These are phyloP conservation scores for Globisporangium megalacanthum DNA, from an alignment of 352 stramenopile species.

Conservation along the genomic window DNA sequence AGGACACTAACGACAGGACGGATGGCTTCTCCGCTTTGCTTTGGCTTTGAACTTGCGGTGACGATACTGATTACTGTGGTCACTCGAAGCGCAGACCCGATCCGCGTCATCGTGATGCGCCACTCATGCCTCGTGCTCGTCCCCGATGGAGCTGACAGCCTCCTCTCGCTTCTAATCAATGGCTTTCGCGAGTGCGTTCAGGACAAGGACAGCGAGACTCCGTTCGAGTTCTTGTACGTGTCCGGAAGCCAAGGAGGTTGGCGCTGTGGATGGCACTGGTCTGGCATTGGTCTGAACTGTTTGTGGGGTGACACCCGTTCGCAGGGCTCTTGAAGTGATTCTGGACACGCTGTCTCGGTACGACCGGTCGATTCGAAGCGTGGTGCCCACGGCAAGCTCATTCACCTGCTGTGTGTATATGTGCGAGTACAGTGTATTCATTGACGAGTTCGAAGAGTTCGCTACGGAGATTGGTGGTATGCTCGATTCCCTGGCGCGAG, in stretches of 20 bases:
- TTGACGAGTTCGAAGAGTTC: constrained; percentile 8
- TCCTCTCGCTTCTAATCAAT: constrained; percentile 33
- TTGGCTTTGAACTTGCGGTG: constrained; percentile 10
- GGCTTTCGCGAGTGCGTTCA: constrained; percentile 27
- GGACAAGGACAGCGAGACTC: constrained; percentile 6
- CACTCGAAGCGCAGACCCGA: constrained; percentile 21
- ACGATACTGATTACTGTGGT: not conserved
- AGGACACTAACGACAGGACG: constrained; percentile 14
- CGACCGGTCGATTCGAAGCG: not conserved
- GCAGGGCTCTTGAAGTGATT: constrained; percentile 28
- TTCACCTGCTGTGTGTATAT: not conserved
- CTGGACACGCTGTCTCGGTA: constrained; percentile 24
- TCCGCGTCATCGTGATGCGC: constrained; percentile 42
- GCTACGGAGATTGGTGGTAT: constrained; percentile 4
- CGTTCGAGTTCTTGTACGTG: constrained; percentile 40
- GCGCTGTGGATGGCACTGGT: too few species aligned
- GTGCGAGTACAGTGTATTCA: not conserved
- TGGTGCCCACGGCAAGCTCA: not conserved
- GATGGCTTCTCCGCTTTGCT: too few species aligned
- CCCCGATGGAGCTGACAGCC: constrained; percentile 34
- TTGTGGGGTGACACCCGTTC: constrained; percentile 5
- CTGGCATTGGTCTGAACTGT: too few species aligned
- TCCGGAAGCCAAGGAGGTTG: not conserved
- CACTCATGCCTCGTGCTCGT: constrained; percentile 35
- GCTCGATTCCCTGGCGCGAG: constrained; percentile 45